These are phyloP conservation scores for Aspergillus transmontanensis DNA, from an alignment of 2,329 filamentous ascomycete genomes.

Conservation along the genomic window DNA sequence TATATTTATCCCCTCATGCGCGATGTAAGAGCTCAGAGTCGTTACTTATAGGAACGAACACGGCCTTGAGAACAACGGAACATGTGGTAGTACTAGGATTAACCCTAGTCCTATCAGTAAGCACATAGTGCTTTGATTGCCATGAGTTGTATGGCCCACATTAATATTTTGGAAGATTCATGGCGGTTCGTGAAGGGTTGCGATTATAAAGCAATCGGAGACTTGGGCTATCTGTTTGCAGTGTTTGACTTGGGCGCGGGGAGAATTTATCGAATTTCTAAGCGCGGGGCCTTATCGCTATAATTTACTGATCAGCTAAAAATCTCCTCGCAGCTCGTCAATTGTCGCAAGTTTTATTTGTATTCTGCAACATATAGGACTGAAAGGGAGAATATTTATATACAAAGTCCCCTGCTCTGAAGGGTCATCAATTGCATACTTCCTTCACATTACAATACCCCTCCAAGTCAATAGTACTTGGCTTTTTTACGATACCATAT, in stretches of 20 bases:
- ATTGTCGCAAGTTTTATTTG: not conserved
- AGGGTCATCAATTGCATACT: not conserved
- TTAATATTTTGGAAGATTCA: constrained; percentile 6
- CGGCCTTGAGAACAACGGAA: no score
- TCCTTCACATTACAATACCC: not conserved
- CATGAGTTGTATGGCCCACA: not conserved
- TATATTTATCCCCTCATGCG: no score
- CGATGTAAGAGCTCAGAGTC: no score
- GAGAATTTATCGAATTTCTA: constrained; percentile 31
- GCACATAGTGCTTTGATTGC: not conserved
- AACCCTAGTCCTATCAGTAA: not conserved
- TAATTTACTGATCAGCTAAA: constrained; percentile 15
- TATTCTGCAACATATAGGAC: not conserved
- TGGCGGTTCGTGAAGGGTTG: not conserved
- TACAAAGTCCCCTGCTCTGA: not conserved
- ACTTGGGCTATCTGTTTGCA: constrained; percentile 20
- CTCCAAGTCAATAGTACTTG: not conserved
- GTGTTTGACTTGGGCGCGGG: constrained; percentile 27
- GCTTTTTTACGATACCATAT: not conserved
- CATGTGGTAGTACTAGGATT: not conserved
- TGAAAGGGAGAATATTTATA: not conserved
- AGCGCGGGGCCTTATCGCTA: constrained; percentile 23
- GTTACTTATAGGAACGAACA: no score
- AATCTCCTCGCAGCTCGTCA: constrained; percentile 7
- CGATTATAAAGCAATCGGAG: not conserved